Evolutionary conservation across 2,329 filamentous ascomycete species (phyloP), one percentile per base, ranked within the genome.

Genomic region (Fusarium sp.): DNA sequence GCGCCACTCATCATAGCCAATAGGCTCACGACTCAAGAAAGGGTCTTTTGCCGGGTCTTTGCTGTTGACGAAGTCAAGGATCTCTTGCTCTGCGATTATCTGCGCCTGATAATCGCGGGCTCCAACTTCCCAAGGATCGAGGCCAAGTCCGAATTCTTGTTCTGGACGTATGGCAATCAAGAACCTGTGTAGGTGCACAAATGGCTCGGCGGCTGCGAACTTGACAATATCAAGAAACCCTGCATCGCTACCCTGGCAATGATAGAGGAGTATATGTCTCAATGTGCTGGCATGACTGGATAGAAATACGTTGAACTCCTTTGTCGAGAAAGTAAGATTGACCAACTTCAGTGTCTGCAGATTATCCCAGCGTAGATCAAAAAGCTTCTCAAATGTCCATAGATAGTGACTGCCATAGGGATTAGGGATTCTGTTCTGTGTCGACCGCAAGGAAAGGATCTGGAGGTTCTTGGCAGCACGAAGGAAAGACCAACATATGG

Each of bases 141-240:
- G 10, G 10, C 10, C 28, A 31, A 31, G 28, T 31, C 28, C 28
- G 13, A 3, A 10, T 31, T 9, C 26, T 9, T 9, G 8, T 28
- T 13, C 28, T 31, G 10, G 10, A 13, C n/a, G 24, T 31, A 45
- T 31, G 31, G 15, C 6, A 31, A 45, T 24, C 13, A 20, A 10
- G 26, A 45, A 45, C 24, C 43, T 45, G 28, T 45, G 43, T 17
- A 45, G 17, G 15, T 45, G 24, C 43, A 45, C 43, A 45, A 26
- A 8, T 13, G 15, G 43, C 22, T 26, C 22, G 11, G 43, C 15
- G 11, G 43, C 43, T 26, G 26, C 43, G 9, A 45, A 31, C 10
- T 24, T 26, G 24, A 45, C 43, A 31, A 31, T 31, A 7, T 31
- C 24, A 14, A 31, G 5, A 6, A 45, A 24, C n/a, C 22, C 22